These are phyloP conservation scores for Clathrospora elynae DNA, from an alignment of 2,329 filamentous ascomycete species.

Conservation along the genomic window DNA sequence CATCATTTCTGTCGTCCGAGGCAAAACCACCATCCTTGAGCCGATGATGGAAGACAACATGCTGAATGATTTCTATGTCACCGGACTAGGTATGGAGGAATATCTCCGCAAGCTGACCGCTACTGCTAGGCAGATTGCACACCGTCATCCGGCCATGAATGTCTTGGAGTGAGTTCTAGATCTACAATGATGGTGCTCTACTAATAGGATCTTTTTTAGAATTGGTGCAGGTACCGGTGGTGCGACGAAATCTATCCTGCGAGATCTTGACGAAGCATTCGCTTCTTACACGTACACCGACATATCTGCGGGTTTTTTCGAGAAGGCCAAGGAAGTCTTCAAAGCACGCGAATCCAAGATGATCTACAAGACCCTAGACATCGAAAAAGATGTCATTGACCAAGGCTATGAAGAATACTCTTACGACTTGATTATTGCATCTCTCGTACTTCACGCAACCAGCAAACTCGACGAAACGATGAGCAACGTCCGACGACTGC, in stretches of 20 bases:
- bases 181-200: neutral
- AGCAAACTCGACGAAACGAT: slow-evolving; percentile 13
- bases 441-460: slow-evolving; percentile 26
- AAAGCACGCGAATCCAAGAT: neutral
- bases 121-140: neutral
- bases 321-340: neutral
- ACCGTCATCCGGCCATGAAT: neutral
- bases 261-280: neutral
- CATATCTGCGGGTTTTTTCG: slow-evolving; percentile 3
- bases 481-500: slow-evolving; percentile 17
- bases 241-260: neutral
- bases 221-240: slow-evolving; percentile 2
- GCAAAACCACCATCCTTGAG: no score
- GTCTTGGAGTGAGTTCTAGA: neutral
- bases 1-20: no score
- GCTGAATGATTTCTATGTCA: no score
- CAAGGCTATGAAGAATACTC: slow-evolving; percentile 16
- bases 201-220: neutral
- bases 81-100: no score
- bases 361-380: slow-evolving; percentile 9
- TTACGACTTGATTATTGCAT: slow-evolving; percentile 27
- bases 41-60: no score
- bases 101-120: no score
- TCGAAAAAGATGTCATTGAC: slow-evolving; percentile 6
- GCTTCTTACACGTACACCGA: slow-evolving; percentile 2